Conservation (phyloP, 1,284 basidiomycete species). For the Moniliella sp. region DNA sequence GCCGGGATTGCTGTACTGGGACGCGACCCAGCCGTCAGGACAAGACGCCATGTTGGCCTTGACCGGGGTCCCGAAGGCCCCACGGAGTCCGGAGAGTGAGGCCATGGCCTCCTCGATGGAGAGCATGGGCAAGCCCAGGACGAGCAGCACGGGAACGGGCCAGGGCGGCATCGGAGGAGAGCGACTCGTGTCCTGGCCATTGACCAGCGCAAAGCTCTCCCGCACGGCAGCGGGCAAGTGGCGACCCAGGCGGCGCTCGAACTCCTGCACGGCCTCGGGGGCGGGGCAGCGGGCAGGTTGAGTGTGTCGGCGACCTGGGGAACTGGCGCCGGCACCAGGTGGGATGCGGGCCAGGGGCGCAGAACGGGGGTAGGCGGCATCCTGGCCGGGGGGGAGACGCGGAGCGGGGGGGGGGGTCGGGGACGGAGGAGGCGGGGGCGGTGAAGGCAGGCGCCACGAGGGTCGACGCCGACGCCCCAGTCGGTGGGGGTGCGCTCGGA, state of each 20-base stretch:
- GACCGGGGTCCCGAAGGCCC: too few relatives aligned
- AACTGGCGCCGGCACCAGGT: too few relatives aligned
- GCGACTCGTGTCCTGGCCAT: constrained; percentile 27
- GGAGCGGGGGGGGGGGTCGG: too few relatives aligned
- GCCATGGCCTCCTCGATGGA: constrained; percentile 22
- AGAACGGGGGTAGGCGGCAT: too few relatives aligned
- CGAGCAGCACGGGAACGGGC: too few relatives aligned
- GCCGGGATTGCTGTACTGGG: constrained; percentile 71
- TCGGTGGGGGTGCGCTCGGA: too few relatives aligned
- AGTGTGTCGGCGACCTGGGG: constrained; percentile 27
- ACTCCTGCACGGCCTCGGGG: constrained; percentile 15
- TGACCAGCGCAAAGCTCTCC: constrained; percentile 24
- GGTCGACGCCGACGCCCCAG: too few relatives aligned
- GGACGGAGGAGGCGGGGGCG: too few relatives aligned
- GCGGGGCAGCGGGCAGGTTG: constrained; percentile 24
- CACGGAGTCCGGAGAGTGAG: too few relatives aligned
- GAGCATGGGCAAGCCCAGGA: constrained; percentile 27
- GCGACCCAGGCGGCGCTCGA: constrained; percentile 22
- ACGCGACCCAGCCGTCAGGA: constrained; percentile 71
- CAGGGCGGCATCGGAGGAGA: constrained; percentile 19
- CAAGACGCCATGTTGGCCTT: constrained; percentile 53
- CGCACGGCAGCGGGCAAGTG: constrained; percentile 20
- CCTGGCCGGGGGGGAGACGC: too few relatives aligned
- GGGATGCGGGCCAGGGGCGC: too few relatives aligned
- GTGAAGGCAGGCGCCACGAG: too few relatives aligned